A percentile compares a stretch with the other conserved stretches of the same genome.
These are phyloP conservation scores for Fusarium tricinctum DNA, from an alignment of 2,329 filamentous ascomycete genomes.

Conservation along the genomic window DNA sequence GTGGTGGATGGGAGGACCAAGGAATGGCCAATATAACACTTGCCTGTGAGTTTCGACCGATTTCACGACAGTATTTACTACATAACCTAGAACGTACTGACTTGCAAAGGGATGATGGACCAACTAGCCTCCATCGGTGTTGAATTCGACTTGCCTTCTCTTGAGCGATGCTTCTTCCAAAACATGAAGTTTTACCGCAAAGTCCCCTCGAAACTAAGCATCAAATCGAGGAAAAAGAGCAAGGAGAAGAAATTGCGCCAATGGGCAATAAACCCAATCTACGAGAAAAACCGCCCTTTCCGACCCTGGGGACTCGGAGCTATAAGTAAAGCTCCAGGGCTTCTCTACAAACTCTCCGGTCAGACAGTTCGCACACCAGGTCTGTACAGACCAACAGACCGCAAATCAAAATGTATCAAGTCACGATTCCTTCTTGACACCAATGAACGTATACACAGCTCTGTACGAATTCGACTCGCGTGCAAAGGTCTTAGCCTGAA, in stretches of 20 bases:
- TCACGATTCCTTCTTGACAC: conserved; percentile 63
- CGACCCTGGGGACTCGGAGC: conserved; percentile 64
- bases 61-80: neutral
- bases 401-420: conserved; percentile 55
- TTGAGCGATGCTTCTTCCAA: conserved; percentile 58
- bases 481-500: conserved; percentile 65
- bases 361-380: conserved; percentile 62
- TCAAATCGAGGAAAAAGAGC: conserved; percentile 35
- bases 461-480: conserved; percentile 66
- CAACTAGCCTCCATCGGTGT: conserved; percentile 66
- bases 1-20: conserved; percentile 73
- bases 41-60: conserved; percentile 53
- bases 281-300: conserved; percentile 61
- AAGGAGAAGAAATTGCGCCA: conserved; percentile 26
- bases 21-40: conserved; percentile 59
- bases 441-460: conserved; percentile 69
- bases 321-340: conserved; percentile 57
- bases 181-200: conserved; percentile 53
- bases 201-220: conserved; percentile 20
- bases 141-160: conserved; percentile 61
- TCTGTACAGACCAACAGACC: conserved; percentile 62
- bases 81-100: neutral
- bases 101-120: conserved; percentile 67
- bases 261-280: conserved; percentile 66
- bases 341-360: conserved; percentile 62